Conservation (phyloP, 179 eudicot species). For the Beta corolliflora region DNA sequence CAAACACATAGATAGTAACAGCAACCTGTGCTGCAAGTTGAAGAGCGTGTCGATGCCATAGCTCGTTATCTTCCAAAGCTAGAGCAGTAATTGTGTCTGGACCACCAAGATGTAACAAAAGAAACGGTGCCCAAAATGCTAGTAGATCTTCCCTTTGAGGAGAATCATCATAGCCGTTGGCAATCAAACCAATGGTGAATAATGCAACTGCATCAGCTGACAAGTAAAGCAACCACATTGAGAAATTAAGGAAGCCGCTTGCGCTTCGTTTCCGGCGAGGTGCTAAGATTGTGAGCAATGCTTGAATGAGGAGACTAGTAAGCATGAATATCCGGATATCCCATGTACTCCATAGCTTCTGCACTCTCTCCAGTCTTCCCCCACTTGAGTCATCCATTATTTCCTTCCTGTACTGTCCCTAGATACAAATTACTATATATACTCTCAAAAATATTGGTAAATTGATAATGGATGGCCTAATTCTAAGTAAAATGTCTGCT, state of each 20-base stretch:
- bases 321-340: background rate
- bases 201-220: conserved; percentile 8
- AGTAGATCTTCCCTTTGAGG: background rate
- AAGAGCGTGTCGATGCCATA: conserved; percentile 26
- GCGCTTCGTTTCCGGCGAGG: background rate
- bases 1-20: conserved; percentile 29
- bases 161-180: background rate
- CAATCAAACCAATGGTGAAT: background rate
- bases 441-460: no score
- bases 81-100: conserved; percentile 26
- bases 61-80: conserved; percentile 23
- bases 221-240: conserved; percentile 10
- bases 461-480: no score
- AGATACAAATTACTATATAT: no score
- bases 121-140: conserved; percentile 23
- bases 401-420: no score
- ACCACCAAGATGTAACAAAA: conserved; percentile 23
- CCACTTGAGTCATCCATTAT: no score
- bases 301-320: background rate
- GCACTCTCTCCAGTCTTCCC: background rate
- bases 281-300: conserved; percentile 1
- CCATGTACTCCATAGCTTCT: background rate
- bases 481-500: no score
- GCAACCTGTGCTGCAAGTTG: conserved; percentile 3
- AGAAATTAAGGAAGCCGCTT: background rate